phyloP scores from a whole-genome alignment of 2,329 filamentous ascomycete species.

The Nigrograna mackinnonii region DNA sequence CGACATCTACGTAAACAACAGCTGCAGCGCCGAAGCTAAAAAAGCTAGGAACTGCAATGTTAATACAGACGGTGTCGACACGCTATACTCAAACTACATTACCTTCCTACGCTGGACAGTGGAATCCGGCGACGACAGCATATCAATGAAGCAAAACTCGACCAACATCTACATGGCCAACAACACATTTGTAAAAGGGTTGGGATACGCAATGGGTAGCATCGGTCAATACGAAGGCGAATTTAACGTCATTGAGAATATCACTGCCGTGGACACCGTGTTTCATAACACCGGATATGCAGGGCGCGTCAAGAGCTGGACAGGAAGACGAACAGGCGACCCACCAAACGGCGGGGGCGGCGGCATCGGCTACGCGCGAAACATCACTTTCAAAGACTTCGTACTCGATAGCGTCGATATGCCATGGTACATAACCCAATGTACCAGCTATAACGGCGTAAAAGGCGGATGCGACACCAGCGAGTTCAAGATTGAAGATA shows the following conservation, averaged over 20 bases:
- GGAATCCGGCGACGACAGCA: constrained; percentile 35
- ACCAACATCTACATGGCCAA: constrained; percentile 58
- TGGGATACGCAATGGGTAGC: constrained; percentile 60
- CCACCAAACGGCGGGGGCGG: constrained; percentile 64
- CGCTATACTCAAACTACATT: constrained; percentile 57
- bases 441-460: constrained; percentile 41
- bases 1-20: constrained; percentile 58
- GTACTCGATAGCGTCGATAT: constrained; percentile 14
- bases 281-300: constrained; percentile 52
- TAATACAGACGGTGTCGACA: constrained; percentile 57
- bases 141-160: constrained; percentile 60
- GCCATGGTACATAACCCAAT: constrained; percentile 43
- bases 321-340: constrained; percentile 53
- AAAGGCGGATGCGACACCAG: constrained; percentile 38
- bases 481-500: constrained; percentile 44
- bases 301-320: constrained; percentile 64
- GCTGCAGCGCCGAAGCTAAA: constrained; percentile 8
- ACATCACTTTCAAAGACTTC: constrained; percentile 44
- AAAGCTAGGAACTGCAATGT: background rate
- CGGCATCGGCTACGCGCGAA: constrained; percentile 51
- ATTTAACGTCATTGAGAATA: constrained; percentile 55
- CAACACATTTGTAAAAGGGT: constrained; percentile 53
- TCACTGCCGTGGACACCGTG: constrained; percentile 53
- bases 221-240: constrained; percentile 58
- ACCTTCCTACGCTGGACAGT: constrained; percentile 32